Evolutionary conservation across 108 stramenopile genomes (phyloP).

Genomic region (Fragilaria crotonensis): DNA sequence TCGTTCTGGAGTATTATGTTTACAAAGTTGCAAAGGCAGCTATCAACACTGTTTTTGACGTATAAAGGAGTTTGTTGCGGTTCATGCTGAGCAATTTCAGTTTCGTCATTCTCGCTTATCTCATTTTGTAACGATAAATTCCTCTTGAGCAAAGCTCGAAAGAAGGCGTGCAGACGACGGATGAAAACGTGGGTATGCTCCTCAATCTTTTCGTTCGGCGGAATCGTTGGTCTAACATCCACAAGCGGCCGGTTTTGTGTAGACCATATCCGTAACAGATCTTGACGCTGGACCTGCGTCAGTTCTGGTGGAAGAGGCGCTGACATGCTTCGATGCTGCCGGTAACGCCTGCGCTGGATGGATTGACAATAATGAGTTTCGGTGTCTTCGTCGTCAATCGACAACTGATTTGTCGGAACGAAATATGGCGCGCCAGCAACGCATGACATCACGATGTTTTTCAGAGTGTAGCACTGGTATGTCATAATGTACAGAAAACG

Average conservation of each 20-base stretch:
- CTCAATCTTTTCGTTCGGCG: slow-evolving; percentile 2
- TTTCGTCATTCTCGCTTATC: not conserved
- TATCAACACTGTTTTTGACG: not conserved
- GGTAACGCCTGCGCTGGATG: too few species aligned
- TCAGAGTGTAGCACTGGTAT: too few species aligned
- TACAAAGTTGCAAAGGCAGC: not conserved
- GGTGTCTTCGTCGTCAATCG: too few species aligned
- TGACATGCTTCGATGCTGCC: too few species aligned
- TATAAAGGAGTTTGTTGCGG: not conserved
- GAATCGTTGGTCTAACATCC: slow-evolving; percentile 3
- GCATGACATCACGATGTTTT: too few species aligned
- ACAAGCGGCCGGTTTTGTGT: slow-evolving; percentile 19
- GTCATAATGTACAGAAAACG: too few species aligned
- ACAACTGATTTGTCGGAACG: too few species aligned
- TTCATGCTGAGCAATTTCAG: not conserved
- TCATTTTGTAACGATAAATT: not conserved
- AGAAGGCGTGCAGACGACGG: slow-evolving; percentile 26
- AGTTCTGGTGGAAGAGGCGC: slow-evolving; percentile 5
- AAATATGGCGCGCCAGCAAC: too few species aligned
- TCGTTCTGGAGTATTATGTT: not conserved
- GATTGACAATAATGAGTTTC: too few species aligned
- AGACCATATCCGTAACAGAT: slow-evolving; percentile 32
- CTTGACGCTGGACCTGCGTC: slow-evolving; percentile 14
- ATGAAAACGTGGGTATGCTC: slow-evolving; percentile 5
- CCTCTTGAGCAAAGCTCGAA: slow-evolving; percentile 11